Conservation (phyloP, 306 rosid species). For the Malus sieversii region DNA sequence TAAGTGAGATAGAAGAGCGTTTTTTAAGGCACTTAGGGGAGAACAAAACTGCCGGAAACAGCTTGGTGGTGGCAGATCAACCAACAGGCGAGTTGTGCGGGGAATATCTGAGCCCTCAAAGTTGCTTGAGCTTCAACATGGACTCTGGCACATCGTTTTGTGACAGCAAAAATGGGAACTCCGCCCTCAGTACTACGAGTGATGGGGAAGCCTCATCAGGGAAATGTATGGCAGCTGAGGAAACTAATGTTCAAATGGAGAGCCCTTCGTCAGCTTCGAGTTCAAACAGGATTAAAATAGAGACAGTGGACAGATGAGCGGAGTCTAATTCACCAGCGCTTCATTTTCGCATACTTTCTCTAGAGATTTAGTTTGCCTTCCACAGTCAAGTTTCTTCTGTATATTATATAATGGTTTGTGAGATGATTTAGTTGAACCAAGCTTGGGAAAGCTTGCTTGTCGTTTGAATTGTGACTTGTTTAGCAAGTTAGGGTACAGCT, state of each 20-base stretch:
- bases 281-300: conserved; percentile 30
- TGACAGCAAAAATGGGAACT: conserved; percentile 22
- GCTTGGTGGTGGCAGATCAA: conserved; percentile 21
- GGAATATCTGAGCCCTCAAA: conserved; percentile 28
- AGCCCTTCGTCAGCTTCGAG: conserved; percentile 29
- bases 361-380: conserved; percentile 27
- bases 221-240: conserved; percentile 23
- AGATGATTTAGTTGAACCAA: conserved; percentile 21
- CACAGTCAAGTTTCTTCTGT: conserved; percentile 38
- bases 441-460: conserved; percentile 37
- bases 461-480: conserved; percentile 25
- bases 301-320: conserved; percentile 34
- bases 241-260: conserved; percentile 21
- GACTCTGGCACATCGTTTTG: neutral
- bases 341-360: conserved; percentile 5
- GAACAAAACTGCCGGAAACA: conserved; percentile 21
- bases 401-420: conserved; percentile 26
- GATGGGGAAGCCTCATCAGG: conserved; percentile 31
- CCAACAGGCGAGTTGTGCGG: conserved; percentile 19
- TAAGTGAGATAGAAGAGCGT: conserved; percentile 58
- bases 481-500: conserved; percentile 44
- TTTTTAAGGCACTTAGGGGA: conserved; percentile 50
- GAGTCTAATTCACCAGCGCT: conserved; percentile 20
- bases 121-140: conserved; percentile 32
- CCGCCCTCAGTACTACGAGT: conserved; percentile 33